A percentile compares a stretch with the other conserved stretches of the same genome.
Conservation (phyloP, 352 stramenopile genomes). For the Elongisporangium anandrum region DNA sequence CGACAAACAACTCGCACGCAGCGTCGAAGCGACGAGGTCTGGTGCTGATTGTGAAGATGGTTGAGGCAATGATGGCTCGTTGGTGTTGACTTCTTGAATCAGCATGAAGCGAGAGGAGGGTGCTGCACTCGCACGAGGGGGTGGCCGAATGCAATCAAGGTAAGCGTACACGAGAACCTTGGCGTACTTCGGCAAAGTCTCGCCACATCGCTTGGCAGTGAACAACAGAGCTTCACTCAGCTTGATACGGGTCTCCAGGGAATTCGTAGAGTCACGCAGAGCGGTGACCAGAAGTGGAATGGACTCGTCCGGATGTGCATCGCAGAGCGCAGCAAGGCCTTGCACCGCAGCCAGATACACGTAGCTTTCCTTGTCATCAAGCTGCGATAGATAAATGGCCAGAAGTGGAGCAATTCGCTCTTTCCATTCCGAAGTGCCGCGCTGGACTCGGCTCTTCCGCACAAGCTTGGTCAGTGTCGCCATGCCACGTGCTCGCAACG, state of each 20-base stretch:
- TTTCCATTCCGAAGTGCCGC: slow-evolving; percentile 35
- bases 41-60: slow-evolving; percentile 1
- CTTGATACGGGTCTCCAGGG: slow-evolving; percentile 76
- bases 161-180: slow-evolving; percentile 80
- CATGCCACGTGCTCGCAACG: slow-evolving; percentile 66
- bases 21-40: slow-evolving; percentile 34
- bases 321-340: slow-evolving; percentile 52
- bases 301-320: slow-evolving; percentile 54
- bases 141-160: slow-evolving; percentile 67
- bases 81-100: slow-evolving; percentile 9
- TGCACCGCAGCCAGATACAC: slow-evolving; percentile 82
- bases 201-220: slow-evolving; percentile 67
- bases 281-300: slow-evolving; percentile 62
- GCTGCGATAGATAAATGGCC: slow-evolving; percentile 52
- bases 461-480: slow-evolving; percentile 77
- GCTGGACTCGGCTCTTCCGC: slow-evolving; percentile 43
- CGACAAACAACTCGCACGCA: slow-evolving; percentile 82
- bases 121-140: slow-evolving; percentile 3
- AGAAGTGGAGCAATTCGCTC: slow-evolving; percentile 45
- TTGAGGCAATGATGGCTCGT: background rate
- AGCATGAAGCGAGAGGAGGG: background rate
- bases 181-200: slow-evolving; percentile 61
- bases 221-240: slow-evolving; percentile 82
- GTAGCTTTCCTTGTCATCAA: slow-evolving; percentile 77
- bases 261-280: slow-evolving; percentile 35